Evolutionary conservation across 352 stramenopile species (phyloP).

Genomic region (Phytophthora kernoviae): DNA sequence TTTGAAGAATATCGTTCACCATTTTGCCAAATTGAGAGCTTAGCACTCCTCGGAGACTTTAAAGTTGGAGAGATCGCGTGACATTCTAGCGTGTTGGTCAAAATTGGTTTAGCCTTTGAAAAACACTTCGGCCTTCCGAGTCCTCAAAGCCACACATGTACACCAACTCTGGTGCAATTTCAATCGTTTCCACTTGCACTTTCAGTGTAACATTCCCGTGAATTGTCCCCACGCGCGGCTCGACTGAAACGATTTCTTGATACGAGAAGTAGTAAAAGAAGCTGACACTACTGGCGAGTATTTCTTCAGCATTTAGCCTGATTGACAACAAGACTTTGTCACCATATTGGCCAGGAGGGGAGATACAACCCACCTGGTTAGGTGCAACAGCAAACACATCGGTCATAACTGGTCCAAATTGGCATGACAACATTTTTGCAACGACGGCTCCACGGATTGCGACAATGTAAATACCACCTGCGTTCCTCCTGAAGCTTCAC

Average conservation of each 20-base stretch:
- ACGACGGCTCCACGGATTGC: slow-evolving; percentile 6
- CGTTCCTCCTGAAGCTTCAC: slow-evolving; percentile 29
- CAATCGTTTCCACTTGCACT: slow-evolving; percentile 18
- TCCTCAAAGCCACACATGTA: slow-evolving; percentile 45
- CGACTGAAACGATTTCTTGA: slow-evolving; percentile 32
- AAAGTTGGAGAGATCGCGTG: slow-evolving; percentile 2
- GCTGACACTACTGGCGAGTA: slow-evolving; percentile 1
- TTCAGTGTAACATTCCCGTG: slow-evolving; percentile 28
- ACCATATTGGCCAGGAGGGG: slow-evolving; percentile 13
- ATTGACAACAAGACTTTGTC: slow-evolving; percentile 28
- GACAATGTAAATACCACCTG: slow-evolving; percentile 34
- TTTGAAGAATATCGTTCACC: slow-evolving; percentile 39
- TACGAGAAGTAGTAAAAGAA: slow-evolving; percentile 33
- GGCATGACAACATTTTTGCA: slow-evolving; percentile 22
- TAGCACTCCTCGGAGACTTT: slow-evolving; percentile 3
- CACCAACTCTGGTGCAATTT: neutral
- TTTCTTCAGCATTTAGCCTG: slow-evolving; percentile 31
- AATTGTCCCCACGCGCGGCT: slow-evolving; percentile 23
- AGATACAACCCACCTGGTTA: slow-evolving; percentile 27
- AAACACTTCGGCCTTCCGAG: slow-evolving; percentile 4
- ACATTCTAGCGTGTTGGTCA: slow-evolving; percentile 17
- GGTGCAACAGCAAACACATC: slow-evolving; percentile 7
- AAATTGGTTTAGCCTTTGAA: slow-evolving; percentile 9
- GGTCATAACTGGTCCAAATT: slow-evolving; percentile 30
- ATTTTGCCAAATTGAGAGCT: slow-evolving; percentile 41